Conservation (phyloP, 2,329 filamentous ascomycete species). For the Didymosphaeria variabile region DNA sequence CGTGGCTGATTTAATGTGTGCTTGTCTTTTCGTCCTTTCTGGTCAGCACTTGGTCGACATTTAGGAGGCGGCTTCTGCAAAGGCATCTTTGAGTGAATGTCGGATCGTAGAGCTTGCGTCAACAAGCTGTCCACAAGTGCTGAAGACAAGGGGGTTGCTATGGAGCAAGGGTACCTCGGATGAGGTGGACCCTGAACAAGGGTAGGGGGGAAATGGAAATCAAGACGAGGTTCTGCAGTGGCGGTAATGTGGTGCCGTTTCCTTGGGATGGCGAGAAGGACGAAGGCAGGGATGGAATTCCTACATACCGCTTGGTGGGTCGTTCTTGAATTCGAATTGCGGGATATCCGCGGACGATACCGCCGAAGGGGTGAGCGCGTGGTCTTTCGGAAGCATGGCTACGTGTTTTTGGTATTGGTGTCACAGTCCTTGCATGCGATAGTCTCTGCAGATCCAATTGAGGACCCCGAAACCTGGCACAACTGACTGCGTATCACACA, state of each 20-base stretch:
- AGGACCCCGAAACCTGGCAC: constrained; percentile 3
- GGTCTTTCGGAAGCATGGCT: constrained; percentile 13
- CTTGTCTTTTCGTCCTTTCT: not conserved
- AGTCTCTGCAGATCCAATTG: constrained; percentile 6
- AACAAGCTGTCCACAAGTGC: not conserved
- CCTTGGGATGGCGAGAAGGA: not conserved
- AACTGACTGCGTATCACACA: not conserved
- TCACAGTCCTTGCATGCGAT: constrained; percentile 20
- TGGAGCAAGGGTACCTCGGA: constrained; percentile 1
- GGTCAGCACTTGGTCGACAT: not conserved
- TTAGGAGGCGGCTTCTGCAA: constrained; percentile 14
- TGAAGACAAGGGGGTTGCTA: not conserved
- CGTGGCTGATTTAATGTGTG: constrained; percentile 30
- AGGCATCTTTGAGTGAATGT: constrained; percentile 11
- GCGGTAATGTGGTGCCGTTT: not conserved
- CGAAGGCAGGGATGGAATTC: constrained; percentile 11
- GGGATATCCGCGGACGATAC: not conserved
- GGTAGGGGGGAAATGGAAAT: not conserved
- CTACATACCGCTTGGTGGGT: constrained; percentile 14
- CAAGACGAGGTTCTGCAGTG: not conserved
- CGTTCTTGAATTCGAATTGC: constrained; percentile 10
- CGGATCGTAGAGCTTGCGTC: not conserved
- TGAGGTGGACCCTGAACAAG: constrained; percentile 13
- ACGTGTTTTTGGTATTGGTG: constrained; percentile 12
- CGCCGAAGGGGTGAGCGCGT: constrained; percentile 11